Conservation (phyloP, 192 early-diverging fungal genomes). For the Gonapodya sp. region DNA sequence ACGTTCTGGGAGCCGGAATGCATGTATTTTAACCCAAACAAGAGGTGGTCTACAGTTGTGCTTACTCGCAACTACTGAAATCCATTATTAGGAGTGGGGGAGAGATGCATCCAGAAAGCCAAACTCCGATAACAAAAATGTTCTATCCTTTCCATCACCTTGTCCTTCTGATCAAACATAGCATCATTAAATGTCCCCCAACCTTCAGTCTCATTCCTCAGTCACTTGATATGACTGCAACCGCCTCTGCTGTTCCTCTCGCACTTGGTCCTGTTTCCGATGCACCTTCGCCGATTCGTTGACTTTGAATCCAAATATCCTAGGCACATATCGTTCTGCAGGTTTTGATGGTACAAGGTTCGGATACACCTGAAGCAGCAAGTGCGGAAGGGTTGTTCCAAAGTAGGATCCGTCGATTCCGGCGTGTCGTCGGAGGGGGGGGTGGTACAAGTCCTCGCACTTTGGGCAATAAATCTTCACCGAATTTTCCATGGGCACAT, state of each 20-base stretch:
- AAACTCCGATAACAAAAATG: no score
- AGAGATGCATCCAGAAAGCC: no score
- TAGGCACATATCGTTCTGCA: conserved; percentile 82
- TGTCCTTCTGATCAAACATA: no score
- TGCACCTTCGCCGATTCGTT: conserved; percentile 81
- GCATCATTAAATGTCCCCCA: background rate
- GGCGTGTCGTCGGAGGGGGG: conserved; percentile 75
- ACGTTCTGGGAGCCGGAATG: no score
- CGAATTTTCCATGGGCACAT: conserved; percentile 69
- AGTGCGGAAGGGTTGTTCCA: conserved; percentile 91
- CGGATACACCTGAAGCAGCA: conserved; percentile 88
- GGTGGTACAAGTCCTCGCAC: conserved; percentile 95
- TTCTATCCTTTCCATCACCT: no score
- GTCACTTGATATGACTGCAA: background rate
- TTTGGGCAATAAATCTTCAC: conserved; percentile 94
- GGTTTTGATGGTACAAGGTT: conserved; percentile 64
- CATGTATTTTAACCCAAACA: no score
- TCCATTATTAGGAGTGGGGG: no score
- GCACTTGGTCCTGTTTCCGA: conserved; percentile 78
- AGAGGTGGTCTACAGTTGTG: no score
- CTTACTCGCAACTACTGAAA: no score
- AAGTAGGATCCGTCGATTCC: conserved; percentile 93
- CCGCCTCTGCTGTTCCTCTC: conserved; percentile 54
- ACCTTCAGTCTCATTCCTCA: background rate
- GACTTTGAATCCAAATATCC: conserved; percentile 96